These are phyloP conservation scores for Podospora conica DNA, from an alignment of 495 filamentous ascomycete species.

Conservation along the genomic window DNA sequence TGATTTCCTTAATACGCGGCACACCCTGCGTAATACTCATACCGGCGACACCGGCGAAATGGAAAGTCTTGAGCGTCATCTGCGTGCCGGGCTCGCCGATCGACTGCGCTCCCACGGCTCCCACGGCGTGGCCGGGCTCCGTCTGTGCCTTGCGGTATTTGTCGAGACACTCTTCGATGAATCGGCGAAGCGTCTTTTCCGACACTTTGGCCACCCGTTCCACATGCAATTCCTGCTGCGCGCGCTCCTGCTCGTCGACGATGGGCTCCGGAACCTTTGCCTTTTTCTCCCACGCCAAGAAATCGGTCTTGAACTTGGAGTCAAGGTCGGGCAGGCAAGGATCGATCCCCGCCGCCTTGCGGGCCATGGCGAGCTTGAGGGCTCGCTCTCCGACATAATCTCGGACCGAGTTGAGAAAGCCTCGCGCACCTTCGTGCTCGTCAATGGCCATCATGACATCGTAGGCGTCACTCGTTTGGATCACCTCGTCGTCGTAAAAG, in stretches of 20 bases:
- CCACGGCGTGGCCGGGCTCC: slow-evolving; percentile 94
- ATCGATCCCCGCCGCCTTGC: slow-evolving; percentile 39
- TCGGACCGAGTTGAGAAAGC: slow-evolving; percentile 71
- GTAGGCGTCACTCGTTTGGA: slow-evolving; percentile 41
- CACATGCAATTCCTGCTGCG: slow-evolving; percentile 29
- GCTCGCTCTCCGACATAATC: slow-evolving; percentile 54
- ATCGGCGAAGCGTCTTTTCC: slow-evolving; percentile 58
- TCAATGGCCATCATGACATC: slow-evolving; percentile 52
- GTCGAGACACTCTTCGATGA: slow-evolving; percentile 73
- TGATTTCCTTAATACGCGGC: slow-evolving; percentile 99
- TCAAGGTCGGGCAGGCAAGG: slow-evolving; percentile 21
- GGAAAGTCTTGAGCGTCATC: slow-evolving; percentile 99
- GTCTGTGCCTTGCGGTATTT: slow-evolving; percentile 88
- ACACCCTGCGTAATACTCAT: slow-evolving; percentile 99
- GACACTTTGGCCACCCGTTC: slow-evolving; percentile 80
- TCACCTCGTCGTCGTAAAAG: slow-evolving; percentile 56
- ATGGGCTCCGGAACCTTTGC: background rate
- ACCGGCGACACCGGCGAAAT: slow-evolving; percentile 98
- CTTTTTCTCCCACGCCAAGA: slow-evolving; percentile 17
- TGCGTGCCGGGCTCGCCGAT: slow-evolving; percentile 98
- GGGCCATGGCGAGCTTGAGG: slow-evolving; percentile 43
- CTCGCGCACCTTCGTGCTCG: slow-evolving; percentile 75
- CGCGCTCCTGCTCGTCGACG: slow-evolving; percentile 8
- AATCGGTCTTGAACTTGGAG: slow-evolving; percentile 5
- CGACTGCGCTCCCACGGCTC: slow-evolving; percentile 93